Conservation (phyloP, 495 filamentous ascomycete species). For the Lasiosphaeris hirsuta region DNA sequence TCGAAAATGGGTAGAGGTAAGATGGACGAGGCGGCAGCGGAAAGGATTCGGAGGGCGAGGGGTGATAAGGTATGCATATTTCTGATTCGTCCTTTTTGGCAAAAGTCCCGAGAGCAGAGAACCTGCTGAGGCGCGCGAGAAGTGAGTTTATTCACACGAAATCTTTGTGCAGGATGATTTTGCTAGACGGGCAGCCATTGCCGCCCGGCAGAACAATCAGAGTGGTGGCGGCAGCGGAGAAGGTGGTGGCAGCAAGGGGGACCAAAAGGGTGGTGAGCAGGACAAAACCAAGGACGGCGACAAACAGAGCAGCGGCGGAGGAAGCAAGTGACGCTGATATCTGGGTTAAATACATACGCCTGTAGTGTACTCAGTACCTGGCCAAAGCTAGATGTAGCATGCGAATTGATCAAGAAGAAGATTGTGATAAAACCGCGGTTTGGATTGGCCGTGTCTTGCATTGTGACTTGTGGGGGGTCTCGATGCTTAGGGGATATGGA, state of each 20-base stretch:
- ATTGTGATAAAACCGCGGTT: too few species aligned
- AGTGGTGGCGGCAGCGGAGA: constrained; percentile 24
- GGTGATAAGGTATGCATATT: constrained; percentile 32
- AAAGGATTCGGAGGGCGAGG: constrained; percentile 41
- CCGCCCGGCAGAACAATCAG: constrained; percentile 39
- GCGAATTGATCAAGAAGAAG: too few species aligned
- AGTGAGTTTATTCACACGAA: not conserved
- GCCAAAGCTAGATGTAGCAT: too few species aligned
- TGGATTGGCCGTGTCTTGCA: too few species aligned
- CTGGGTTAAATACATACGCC: not conserved
- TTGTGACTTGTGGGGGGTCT: too few species aligned
- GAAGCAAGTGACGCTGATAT: constrained; percentile 1
- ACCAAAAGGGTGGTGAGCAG: constrained; percentile 7
- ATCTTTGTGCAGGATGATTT: constrained; percentile 38
- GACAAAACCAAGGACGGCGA: constrained; percentile 8
- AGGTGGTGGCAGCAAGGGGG: constrained; percentile 6
- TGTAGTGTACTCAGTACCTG: too few species aligned
- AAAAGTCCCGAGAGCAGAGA: too few species aligned
- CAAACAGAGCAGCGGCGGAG: constrained; percentile 11
- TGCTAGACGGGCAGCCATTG: constrained; percentile 40
- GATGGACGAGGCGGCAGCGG: constrained; percentile 45
- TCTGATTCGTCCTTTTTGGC: too few species aligned
- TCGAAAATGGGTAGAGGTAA: constrained; percentile 36
- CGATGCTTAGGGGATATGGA: too few species aligned
- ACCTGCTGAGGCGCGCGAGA: too few species aligned